Percentiles rank a stretch among this genome's conserved stretches.
Conservation (phyloP, 2,329 filamentous ascomycete species). For the Biscogniauxia sp. region DNA sequence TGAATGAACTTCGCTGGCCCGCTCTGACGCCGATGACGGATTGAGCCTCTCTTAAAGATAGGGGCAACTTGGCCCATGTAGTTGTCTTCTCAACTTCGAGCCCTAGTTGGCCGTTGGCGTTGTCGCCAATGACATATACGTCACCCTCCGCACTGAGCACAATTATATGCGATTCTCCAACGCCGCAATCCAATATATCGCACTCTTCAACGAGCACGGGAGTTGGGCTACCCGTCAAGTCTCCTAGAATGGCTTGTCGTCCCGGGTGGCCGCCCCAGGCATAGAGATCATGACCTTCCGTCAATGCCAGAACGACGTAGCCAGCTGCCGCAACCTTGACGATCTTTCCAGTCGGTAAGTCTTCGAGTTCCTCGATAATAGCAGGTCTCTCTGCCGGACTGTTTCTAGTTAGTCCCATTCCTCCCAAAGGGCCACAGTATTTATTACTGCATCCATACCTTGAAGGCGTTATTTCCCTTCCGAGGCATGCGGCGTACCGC, state of each 20-base stretch:
- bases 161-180: slow-evolving; percentile 60
- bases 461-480: slow-evolving; percentile 42
- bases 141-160: slow-evolving; percentile 48
- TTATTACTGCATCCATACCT: slow-evolving; percentile 28
- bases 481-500: slow-evolving; percentile 56
- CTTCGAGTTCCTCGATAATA: slow-evolving; percentile 46
- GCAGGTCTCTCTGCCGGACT: slow-evolving; percentile 47
- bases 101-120: slow-evolving; percentile 60
- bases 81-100: slow-evolving; percentile 28
- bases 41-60: slow-evolving; percentile 28
- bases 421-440: neutral
- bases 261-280: slow-evolving; percentile 54
- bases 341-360: slow-evolving; percentile 51
- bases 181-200: slow-evolving; percentile 55
- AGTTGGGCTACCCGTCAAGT: slow-evolving; percentile 35
- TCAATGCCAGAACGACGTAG: slow-evolving; percentile 57
- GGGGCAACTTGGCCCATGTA: slow-evolving; percentile 37
- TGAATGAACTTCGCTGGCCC: slow-evolving; percentile 49
- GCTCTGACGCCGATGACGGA: slow-evolving; percentile 44
- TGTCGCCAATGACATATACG: slow-evolving; percentile 56
- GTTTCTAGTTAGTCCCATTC: slow-evolving; percentile 9
- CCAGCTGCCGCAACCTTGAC: slow-evolving; percentile 54
- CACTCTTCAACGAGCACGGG: slow-evolving; percentile 46
- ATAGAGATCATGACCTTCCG: slow-evolving; percentile 57
- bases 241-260: slow-evolving; percentile 31